Evolutionary conservation across 345 rosid genomes (phyloP).

Genomic region (Rubroshorea leprosula): DNA sequence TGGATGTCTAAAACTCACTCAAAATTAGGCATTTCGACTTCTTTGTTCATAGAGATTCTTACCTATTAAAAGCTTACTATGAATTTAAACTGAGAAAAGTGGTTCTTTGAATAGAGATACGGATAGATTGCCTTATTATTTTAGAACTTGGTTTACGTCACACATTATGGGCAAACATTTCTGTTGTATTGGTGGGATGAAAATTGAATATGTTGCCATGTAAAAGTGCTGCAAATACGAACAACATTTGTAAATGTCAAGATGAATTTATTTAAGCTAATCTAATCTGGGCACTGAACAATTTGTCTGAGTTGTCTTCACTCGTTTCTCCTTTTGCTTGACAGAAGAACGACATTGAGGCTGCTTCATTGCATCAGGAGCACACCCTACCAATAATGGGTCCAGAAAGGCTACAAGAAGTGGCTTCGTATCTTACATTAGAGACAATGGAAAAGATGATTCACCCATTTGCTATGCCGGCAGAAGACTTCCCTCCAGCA

Average conservation of each 20-base stretch:
- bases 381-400: slow-evolving; percentile 98
- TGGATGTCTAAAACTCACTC: neutral
- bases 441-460: slow-evolving; percentile 94
- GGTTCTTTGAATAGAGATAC: neutral
- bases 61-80: neutral
- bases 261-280: neutral
- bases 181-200: neutral
- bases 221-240: neutral
- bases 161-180: neutral
- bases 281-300: neutral
- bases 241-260: neutral
- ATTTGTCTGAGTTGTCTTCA: neutral
- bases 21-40: neutral
- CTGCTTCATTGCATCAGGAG: slow-evolving; percentile 71
- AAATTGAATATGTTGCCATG: neutral
- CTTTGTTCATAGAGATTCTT: neutral
- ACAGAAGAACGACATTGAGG: slow-evolving; percentile 60
- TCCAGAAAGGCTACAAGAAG: slow-evolving; percentile 96
- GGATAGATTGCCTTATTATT: neutral
- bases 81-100: neutral
- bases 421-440: slow-evolving; percentile 69
- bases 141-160: neutral
- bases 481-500: slow-evolving; percentile 97
- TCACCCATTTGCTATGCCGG: slow-evolving; percentile 93
- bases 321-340: neutral